Evolutionary conservation across 2,329 filamentous ascomycete species (phyloP).

Genomic region (Colletotrichum sp.): DNA sequence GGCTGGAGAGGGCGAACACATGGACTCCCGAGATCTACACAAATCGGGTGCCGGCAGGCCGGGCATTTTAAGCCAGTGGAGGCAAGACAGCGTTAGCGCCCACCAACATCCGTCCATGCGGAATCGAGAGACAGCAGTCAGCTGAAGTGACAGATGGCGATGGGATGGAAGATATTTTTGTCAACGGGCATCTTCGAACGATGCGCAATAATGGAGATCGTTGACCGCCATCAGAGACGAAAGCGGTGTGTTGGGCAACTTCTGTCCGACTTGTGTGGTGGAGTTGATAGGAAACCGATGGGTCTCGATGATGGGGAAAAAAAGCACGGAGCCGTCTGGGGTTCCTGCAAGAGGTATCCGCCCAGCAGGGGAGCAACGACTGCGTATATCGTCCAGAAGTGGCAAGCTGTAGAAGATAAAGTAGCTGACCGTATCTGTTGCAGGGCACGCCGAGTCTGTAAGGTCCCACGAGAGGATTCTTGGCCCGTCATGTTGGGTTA

Average conservation of each 20-base stretch:
- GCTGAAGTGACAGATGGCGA: background rate
- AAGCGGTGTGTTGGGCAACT: conserved; percentile 5
- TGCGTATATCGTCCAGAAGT: conserved; percentile 9
- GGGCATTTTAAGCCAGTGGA: background rate
- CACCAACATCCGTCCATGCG: background rate
- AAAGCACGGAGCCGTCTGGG: conserved; percentile 3
- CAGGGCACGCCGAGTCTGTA: background rate
- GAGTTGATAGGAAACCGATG: background rate
- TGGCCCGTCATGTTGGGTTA: background rate
- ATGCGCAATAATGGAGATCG: background rate
- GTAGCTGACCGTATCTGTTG: background rate
- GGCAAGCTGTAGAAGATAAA: background rate
- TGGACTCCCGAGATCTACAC: background rate
- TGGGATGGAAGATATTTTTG: background rate
- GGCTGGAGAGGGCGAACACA: background rate
- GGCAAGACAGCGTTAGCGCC: background rate
- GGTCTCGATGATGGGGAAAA: background rate
- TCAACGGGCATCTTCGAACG: background rate
- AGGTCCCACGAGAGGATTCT: background rate
- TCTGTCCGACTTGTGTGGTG: background rate
- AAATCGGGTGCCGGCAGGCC: background rate
- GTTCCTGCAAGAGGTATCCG: conserved; percentile 4
- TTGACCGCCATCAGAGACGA: conserved; percentile 5
- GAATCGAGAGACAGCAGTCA: background rate
- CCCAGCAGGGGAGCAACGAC: background rate